Evolutionary conservation across 1,139 yeast genomes (phyloP).

Genomic region (Kodamaea suecica): DNA sequence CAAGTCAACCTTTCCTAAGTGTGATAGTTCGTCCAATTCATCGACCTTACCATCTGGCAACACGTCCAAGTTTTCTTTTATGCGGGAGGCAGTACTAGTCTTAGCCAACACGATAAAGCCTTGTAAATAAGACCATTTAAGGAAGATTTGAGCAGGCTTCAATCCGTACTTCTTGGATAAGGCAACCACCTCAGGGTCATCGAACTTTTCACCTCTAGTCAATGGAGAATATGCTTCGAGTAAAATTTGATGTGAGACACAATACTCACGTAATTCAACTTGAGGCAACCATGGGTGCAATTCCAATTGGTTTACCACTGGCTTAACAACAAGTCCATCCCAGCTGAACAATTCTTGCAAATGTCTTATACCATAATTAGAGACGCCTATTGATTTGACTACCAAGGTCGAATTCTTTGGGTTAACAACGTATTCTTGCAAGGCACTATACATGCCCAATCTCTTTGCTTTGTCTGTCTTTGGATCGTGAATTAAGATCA

Average conservation of each 20-base stretch:
- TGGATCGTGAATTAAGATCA: conserved; percentile 8
- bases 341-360: conserved; percentile 35
- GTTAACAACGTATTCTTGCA: conserved; percentile 33
- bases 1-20: conserved; percentile 34
- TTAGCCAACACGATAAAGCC: conserved; percentile 75
- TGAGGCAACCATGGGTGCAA: conserved; percentile 48
- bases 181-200: conserved; percentile 46
- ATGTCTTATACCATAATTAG: conserved; percentile 25
- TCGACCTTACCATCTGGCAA: conserved; percentile 26
- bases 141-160: conserved; percentile 27
- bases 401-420: conserved; percentile 28
- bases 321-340: conserved; percentile 35
- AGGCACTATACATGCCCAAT: conserved; percentile 39
- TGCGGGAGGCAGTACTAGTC: conserved; percentile 52
- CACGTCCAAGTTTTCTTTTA: conserved; percentile 33
- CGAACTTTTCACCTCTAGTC: conserved; percentile 55
- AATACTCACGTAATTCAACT: conserved; percentile 35
- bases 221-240: conserved; percentile 72
- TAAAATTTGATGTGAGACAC: conserved; percentile 38
- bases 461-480: conserved; percentile 27
- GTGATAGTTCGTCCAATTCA: conserved; percentile 19
- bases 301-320: conserved; percentile 44
- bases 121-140: conserved; percentile 42
- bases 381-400: conserved; percentile 22
- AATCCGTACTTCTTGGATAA: conserved; percentile 25